These are phyloP conservation scores for Beauveria australis DNA, from an alignment of 2,329 filamentous ascomycete genomes.

Conservation along the genomic window DNA sequence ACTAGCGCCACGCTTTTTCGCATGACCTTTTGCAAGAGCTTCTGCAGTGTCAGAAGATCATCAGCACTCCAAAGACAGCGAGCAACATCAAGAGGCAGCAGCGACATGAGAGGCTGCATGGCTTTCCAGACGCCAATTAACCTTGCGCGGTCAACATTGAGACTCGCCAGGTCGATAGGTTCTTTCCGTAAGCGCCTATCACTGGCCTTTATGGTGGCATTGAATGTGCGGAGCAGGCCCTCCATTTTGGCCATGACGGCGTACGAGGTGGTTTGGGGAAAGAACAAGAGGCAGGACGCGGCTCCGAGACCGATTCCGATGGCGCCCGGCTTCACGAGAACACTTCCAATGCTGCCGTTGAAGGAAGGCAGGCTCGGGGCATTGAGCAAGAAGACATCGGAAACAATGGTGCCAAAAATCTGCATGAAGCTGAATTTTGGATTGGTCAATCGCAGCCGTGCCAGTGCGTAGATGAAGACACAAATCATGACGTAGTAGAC, in stretches of 20 bases:
- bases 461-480: conserved; percentile 34
- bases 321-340: conserved; percentile 36
- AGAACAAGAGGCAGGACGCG: conserved; percentile 35
- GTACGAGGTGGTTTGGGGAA: conserved; percentile 41
- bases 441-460: conserved; percentile 35
- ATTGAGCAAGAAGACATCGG: conserved; percentile 35
- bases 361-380: conserved; percentile 34
- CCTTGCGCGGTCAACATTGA: conserved; percentile 20
- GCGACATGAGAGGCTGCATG: conserved; percentile 30
- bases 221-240: conserved; percentile 22
- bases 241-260: conserved; percentile 28
- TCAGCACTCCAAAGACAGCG: conserved; percentile 36
- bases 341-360: conserved; percentile 26
- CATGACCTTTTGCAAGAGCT: conserved; percentile 27
- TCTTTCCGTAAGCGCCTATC: conserved; percentile 15
- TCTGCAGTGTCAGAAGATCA: conserved; percentile 31
- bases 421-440: conserved; percentile 36
- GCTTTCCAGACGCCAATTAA: conserved; percentile 29
- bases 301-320: conserved; percentile 37
- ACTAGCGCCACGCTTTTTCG: conserved; percentile 27
- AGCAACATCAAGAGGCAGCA: conserved; percentile 39
- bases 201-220: conserved; percentile 24
- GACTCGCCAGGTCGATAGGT: conserved; percentile 18
- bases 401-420: conserved; percentile 38
- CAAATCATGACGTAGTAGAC: conserved; percentile 29